Conservation (phyloP, 2,329 filamentous ascomycete species). For the Talaromyces pinophilus region DNA sequence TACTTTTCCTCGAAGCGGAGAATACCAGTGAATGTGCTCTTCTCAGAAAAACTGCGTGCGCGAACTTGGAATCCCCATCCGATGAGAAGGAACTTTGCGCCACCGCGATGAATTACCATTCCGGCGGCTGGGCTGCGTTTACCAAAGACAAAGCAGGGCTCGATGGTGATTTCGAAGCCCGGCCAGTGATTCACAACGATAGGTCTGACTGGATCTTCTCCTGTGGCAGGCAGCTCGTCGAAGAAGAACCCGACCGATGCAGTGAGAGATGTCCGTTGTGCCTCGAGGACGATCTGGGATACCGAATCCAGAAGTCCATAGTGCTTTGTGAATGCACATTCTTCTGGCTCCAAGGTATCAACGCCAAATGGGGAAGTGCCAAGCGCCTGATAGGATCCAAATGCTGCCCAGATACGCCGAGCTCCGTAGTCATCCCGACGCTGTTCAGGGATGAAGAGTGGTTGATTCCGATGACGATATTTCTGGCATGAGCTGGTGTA, state of each 20-base stretch:
- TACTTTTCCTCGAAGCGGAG: neutral
- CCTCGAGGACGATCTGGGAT: constrained; percentile 41
- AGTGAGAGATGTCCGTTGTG: constrained; percentile 37
- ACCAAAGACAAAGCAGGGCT: constrained; percentile 51
- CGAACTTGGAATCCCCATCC: neutral
- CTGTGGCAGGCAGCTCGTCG: constrained; percentile 25
- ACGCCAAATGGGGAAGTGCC: neutral
- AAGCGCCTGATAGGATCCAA: constrained; percentile 39
- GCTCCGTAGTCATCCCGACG: constrained; percentile 49
- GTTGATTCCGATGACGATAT: constrained; percentile 46
- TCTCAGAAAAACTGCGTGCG: neutral
- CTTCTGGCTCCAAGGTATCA: constrained; percentile 25
- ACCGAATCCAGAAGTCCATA: constrained; percentile 45
- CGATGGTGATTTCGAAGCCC: constrained; percentile 41
- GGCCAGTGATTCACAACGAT: constrained; percentile 33
- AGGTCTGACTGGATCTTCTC: constrained; percentile 31
- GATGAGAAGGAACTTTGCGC: constrained; percentile 30
- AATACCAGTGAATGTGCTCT: neutral
- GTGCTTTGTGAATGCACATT: constrained; percentile 32
- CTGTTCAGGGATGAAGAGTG: constrained; percentile 54
- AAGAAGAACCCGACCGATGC: constrained; percentile 46
- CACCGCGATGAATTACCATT: constrained; percentile 46
- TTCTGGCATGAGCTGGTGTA: constrained; percentile 45
- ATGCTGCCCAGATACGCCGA: constrained; percentile 43
- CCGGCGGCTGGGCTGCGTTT: constrained; percentile 45